Base-by-base conservation (phyloP, 2,329 filamentous ascomycete genomes). In the Colletotrichum karsti region DNA sequence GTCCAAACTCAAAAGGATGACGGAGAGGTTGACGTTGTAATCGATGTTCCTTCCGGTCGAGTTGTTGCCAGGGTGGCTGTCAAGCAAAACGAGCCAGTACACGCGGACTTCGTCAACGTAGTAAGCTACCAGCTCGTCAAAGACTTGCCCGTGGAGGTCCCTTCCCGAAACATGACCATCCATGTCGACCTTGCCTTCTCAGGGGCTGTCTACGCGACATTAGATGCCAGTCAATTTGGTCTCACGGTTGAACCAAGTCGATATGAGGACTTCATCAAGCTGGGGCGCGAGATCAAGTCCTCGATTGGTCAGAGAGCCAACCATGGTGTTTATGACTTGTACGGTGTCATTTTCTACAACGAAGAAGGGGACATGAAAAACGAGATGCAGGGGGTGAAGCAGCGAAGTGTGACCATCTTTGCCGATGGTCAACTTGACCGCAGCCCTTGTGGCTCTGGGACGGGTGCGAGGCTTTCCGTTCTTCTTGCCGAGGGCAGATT, bases 401-500 rank as follows among this genome's bases (percentile, higher is more conserved):
- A 75, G 15, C 62, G 60, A 4, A 75, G 74, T 8, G 70, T 75
- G 5, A 72, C 71, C 1, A 54, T 75, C 13, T 75, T 75, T 55
- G 74, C 74, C 1, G 73, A 75, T 26, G 74, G 74, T 0, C 73
- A 75, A 9, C 72, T 75, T 4, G 74, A 75, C 20, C 73, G 72
- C 3, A 74, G 74, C 1, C 74, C 74, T 0, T 75, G 73, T 28
- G 74, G 74, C 7, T 75, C 74, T 4, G 74, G 74, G 5, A 73
- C 74, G 20, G 66, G 65, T 33, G 67, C 74, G 8, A 58, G 74
- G 22, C 37, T 73, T 3, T 72, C 74, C 1, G 51, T 66, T 10
- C 33, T 71, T 24, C 28, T 65, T 50, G 68, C 54, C 15, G 44
- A 69, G 10, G 59, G 65, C 6, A 51, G 48, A 15, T 20, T 65